phyloP scores from a whole-genome alignment of 768 basidiomycete genomes.

The Trametes cingulata region DNA sequence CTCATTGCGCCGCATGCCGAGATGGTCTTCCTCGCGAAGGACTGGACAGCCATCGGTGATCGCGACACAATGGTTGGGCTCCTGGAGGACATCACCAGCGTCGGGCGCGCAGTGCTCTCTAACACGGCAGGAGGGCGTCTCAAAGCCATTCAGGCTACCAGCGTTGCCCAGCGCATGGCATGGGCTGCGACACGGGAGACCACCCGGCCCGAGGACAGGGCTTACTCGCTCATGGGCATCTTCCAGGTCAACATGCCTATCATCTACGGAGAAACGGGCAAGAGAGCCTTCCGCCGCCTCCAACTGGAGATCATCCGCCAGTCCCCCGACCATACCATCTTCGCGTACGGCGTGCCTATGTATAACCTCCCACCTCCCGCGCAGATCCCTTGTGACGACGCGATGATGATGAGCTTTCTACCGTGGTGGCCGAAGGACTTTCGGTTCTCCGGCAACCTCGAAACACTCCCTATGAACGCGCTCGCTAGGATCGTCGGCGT shows the following conservation, averaged over 20 bases:
- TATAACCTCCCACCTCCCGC: not conserved
- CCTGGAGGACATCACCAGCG: slow-evolving; percentile 2
- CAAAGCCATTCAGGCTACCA: not conserved
- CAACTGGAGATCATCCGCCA: slow-evolving; percentile 6
- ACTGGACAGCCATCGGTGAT: not conserved
- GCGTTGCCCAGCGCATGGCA: slow-evolving; percentile 6
- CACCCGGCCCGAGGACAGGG: slow-evolving; percentile 3
- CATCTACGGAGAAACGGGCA: slow-evolving; percentile 6
- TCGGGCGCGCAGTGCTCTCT: not conserved
- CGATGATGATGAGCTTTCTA: not conserved
- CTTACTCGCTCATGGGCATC: slow-evolving; percentile 11
- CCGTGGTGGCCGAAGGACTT: not conserved
- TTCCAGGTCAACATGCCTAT: slow-evolving; percentile 9
- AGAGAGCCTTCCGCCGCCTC: slow-evolving; percentile 4
- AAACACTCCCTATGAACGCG: not conserved
- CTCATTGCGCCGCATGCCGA: not conserved
- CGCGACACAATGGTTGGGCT: not conserved
- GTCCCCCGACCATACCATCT: slow-evolving; percentile 1
- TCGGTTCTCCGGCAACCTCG: not conserved
- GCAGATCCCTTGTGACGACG: not conserved
- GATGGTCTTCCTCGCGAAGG: slow-evolving; percentile 3
- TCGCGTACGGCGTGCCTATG: not conserved
- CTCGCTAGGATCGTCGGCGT: not conserved
- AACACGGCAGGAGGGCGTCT: not conserved
- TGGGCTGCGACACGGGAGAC: slow-evolving; percentile 4